These are phyloP conservation scores for Cordyceps militaris DNA, from an alignment of 2,329 filamentous ascomycete genomes.

Conservation along the genomic window DNA sequence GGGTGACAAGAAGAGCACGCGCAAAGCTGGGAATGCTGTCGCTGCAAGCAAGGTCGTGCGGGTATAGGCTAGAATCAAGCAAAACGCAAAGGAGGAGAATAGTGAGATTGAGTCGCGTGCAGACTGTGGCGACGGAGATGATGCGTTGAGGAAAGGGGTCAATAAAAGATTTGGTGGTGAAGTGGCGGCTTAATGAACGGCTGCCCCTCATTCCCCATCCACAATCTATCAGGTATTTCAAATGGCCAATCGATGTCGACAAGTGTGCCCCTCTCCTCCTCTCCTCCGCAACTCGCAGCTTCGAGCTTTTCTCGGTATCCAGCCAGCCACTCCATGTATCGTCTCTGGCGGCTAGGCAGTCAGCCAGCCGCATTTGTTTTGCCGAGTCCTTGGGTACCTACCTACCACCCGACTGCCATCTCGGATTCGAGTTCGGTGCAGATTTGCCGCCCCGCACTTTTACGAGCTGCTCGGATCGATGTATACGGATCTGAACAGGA, in stretches of 20 bases:
- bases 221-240: not conserved
- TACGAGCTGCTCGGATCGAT: not conserved
- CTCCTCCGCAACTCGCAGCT: no score
- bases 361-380: not conserved
- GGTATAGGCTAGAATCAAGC: not conserved
- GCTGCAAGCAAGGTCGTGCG: not conserved
- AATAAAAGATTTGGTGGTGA: not conserved
- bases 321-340: no score
- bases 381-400: not conserved
- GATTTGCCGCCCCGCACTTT: not conserved
- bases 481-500: not conserved
- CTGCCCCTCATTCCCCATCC: not conserved
- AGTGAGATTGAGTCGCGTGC: not conserved
- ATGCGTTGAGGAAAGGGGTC: not conserved
- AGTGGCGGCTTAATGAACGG: not conserved
- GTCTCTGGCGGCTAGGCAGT: not conserved
- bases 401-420: not conserved
- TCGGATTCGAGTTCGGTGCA: slow-evolving; percentile 1
- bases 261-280: no score
- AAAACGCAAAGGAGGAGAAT: not conserved
- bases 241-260: no score
- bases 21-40: not conserved
- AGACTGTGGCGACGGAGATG: not conserved
- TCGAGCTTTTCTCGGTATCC: no score
- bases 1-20: not conserved